Evolutionary conservation across 2,329 filamentous ascomycete genomes (phyloP).

Genomic region (Nemania sp.): DNA sequence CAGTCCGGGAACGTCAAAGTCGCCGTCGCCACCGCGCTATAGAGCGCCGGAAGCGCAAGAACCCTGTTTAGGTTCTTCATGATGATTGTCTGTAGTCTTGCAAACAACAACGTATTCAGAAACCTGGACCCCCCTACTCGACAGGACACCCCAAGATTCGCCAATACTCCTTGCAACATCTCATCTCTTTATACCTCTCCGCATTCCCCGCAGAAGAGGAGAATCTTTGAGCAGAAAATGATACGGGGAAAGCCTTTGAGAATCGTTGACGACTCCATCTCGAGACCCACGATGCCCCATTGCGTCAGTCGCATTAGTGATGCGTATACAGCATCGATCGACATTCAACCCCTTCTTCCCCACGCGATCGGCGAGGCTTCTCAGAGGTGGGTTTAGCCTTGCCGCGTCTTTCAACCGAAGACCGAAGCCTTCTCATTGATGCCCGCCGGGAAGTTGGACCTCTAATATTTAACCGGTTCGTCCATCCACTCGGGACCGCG

Average conservation of each 20-base stretch:
- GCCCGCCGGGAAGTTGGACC: slow-evolving; percentile 6
- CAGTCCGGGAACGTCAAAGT: slow-evolving; percentile 40
- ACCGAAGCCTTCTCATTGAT: neutral
- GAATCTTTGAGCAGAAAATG: too few species aligned
- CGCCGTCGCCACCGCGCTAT: slow-evolving; percentile 20
- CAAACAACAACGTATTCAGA: neutral
- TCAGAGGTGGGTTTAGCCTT: neutral
- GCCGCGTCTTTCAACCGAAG: neutral
- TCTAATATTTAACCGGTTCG: slow-evolving; percentile 12
- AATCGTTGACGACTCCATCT: too few species aligned
- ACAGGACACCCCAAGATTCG: neutral
- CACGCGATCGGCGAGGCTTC: neutral
- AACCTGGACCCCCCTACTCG: neutral
- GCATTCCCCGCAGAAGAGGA: too few species aligned
- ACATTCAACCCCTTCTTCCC: slow-evolving; percentile 5
- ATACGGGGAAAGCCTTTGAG: too few species aligned
- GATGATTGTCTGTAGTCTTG: neutral
- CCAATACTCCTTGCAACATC: neutral
- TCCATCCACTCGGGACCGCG: neutral
- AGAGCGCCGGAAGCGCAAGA: slow-evolving; percentile 20
- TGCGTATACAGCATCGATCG: neutral
- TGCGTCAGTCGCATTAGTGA: slow-evolving; percentile 13
- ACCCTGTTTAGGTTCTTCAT: slow-evolving; percentile 5
- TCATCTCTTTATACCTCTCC: neutral
- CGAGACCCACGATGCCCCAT: neutral